Percentiles rank a stretch among this genome's conserved stretches.
Conservation (phyloP, 2,329 filamentous ascomycete genomes). For the Pseudophaeomoniella oleicola region DNA sequence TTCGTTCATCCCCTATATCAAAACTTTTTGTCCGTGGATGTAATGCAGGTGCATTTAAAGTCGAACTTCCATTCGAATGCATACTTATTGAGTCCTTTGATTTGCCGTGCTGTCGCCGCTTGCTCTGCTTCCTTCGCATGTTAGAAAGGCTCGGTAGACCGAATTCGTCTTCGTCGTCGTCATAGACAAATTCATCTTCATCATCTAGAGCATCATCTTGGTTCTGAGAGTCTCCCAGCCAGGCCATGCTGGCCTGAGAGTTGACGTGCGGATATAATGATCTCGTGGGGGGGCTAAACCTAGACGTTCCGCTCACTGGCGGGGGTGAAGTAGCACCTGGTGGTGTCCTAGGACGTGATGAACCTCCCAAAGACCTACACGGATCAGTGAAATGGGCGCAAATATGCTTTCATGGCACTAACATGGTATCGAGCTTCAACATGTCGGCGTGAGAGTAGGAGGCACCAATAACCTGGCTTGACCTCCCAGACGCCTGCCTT, state of each 20-base stretch:
- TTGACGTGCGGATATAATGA: slow-evolving; percentile 70
- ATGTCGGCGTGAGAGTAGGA: slow-evolving; percentile 95
- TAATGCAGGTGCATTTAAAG: background rate
- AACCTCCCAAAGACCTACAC: slow-evolving; percentile 33
- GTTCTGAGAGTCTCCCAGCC: slow-evolving; percentile 68
- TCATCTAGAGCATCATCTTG: slow-evolving; percentile 51
- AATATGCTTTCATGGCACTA: slow-evolving; percentile 17
- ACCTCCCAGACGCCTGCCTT: slow-evolving; percentile 40
- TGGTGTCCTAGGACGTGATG: slow-evolving; percentile 61
- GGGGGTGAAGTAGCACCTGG: slow-evolving; percentile 41
- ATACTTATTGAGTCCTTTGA: slow-evolving; percentile 12
- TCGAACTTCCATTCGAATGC: background rate
- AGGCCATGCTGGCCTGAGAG: slow-evolving; percentile 63
- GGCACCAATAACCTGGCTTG: slow-evolving; percentile 72
- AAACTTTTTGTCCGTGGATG: slow-evolving; percentile 64
- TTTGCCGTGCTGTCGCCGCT: slow-evolving; percentile 32
- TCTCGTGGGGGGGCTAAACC: slow-evolving; percentile 37
- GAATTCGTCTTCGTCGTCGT: slow-evolving; percentile 88
- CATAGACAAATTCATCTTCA: slow-evolving; percentile 61
- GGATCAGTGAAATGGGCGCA: slow-evolving; percentile 31
- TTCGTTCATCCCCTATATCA: slow-evolving; percentile 85
- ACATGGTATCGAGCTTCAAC: slow-evolving; percentile 74
- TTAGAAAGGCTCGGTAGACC: slow-evolving; percentile 83
- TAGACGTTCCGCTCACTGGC: slow-evolving; percentile 38
- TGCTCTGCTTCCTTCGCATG: slow-evolving; percentile 59